These are phyloP conservation scores for Xylaria longipes DNA, from an alignment of 495 filamentous ascomycete genomes.

Conservation along the genomic window DNA sequence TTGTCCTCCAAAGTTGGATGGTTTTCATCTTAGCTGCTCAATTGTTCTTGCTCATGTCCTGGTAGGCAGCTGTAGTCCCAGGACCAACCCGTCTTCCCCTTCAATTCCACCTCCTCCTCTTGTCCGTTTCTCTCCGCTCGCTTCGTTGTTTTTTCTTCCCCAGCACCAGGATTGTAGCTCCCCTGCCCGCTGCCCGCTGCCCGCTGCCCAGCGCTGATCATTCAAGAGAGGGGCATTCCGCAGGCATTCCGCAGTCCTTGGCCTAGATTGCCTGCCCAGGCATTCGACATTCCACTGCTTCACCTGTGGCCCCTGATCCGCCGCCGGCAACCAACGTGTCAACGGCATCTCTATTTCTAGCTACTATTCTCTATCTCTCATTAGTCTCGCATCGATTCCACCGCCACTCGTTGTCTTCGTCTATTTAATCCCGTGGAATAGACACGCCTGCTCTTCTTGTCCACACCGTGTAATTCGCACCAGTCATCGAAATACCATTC, in stretches of 20 bases:
- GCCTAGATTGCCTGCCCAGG: too few species aligned
- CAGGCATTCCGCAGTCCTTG: too few species aligned
- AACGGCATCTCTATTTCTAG: slow-evolving; percentile 7
- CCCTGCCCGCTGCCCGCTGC: neutral
- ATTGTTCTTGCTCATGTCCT: neutral
- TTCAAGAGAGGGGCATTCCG: slow-evolving; percentile 24
- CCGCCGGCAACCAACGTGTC: neutral
- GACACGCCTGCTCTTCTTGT: neutral
- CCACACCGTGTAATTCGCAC: neutral
- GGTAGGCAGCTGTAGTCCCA: neutral
- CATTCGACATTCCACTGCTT: slow-evolving; percentile 9
- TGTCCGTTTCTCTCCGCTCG: neutral
- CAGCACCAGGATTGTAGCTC: neutral
- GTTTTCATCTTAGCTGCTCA: neutral
- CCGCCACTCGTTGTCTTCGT: neutral
- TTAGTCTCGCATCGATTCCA: neutral
- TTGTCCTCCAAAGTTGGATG: neutral
- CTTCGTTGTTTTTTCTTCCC: neutral
- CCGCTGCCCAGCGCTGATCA: slow-evolving; percentile 1
- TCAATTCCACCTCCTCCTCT: neutral
- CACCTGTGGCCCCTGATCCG: slow-evolving; percentile 13
- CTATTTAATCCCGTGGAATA: neutral
- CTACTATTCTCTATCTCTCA: slow-evolving; percentile 4
- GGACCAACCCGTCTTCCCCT: neutral
- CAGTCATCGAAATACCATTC: neutral